These are phyloP conservation scores for Wickerhamiella alocasiicola DNA, from an alignment of 805 yeast genomes.

Conservation along the genomic window DNA sequence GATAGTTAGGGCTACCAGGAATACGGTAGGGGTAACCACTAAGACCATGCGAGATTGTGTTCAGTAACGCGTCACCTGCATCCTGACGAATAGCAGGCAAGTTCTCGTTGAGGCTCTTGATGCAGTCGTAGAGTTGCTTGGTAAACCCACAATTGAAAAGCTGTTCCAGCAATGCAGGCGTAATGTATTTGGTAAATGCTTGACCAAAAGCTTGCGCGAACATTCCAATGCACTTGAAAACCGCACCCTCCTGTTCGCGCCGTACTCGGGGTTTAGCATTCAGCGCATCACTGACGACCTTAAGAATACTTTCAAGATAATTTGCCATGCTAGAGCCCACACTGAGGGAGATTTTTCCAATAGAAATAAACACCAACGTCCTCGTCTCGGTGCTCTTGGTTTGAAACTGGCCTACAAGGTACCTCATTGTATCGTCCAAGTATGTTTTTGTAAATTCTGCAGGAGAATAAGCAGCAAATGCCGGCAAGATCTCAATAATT, in stretches of 20 bases:
- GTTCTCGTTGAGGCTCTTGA: slow-evolving; percentile 51
- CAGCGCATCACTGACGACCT: slow-evolving; percentile 69
- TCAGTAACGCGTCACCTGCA: slow-evolving; percentile 59
- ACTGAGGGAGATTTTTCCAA: slow-evolving; percentile 69
- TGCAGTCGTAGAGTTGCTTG: slow-evolving; percentile 66
- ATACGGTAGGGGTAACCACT: slow-evolving; percentile 71
- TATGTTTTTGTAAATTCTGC: slow-evolving; percentile 65
- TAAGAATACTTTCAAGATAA: slow-evolving; percentile 76
- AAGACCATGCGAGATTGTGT: slow-evolving; percentile 57
- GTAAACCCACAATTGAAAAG: slow-evolving; percentile 73
- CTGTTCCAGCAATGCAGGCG: slow-evolving; percentile 65
- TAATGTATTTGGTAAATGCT: slow-evolving; percentile 78
- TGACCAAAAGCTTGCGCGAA: slow-evolving; percentile 85
- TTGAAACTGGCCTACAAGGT: slow-evolving; percentile 57
- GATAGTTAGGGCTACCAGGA: slow-evolving; percentile 74
- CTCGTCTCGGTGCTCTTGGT: slow-evolving; percentile 62
- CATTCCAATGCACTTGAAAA: slow-evolving; percentile 79
- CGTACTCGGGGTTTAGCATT: slow-evolving; percentile 41
- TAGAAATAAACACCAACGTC: slow-evolving; percentile 60
- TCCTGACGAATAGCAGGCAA: slow-evolving; percentile 70
- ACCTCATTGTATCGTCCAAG: slow-evolving; percentile 64
- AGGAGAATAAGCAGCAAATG: slow-evolving; percentile 67
- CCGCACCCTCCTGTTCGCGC: slow-evolving; percentile 69
- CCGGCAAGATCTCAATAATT: slow-evolving; percentile 71
- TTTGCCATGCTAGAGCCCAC: slow-evolving; percentile 78